A percentile compares a stretch with the other conserved stretches of the same genome.
Evolutionary conservation across 441 rosid genomes (phyloP).

Genomic region (Biscutella laevigata): DNA sequence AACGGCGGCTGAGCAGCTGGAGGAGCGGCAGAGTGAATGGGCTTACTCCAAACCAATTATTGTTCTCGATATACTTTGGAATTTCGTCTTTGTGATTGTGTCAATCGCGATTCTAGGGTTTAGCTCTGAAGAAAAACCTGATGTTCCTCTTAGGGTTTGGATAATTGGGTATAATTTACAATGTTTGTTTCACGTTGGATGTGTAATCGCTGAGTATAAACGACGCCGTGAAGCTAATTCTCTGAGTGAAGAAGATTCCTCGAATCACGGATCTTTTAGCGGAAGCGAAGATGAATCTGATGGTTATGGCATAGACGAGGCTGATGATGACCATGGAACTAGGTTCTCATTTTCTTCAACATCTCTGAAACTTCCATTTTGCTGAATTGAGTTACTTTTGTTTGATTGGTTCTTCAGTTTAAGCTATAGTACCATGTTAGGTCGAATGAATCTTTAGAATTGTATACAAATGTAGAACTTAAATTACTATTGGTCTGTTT

Average conservation of each 20-base stretch:
- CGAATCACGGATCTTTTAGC: conserved; percentile 26
- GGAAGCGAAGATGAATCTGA: conserved; percentile 39
- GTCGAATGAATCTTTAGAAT: background rate
- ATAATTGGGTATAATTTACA: conserved; percentile 41
- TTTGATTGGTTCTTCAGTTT: background rate
- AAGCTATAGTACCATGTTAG: background rate
- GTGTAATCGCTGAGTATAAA: conserved; percentile 39
- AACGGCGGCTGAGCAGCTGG: conserved; percentile 63
- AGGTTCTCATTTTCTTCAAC: conserved; percentile 27
- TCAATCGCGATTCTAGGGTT: conserved; percentile 34
- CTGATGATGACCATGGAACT: conserved; percentile 34
- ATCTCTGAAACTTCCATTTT: background rate
- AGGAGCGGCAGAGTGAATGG: conserved; percentile 59
- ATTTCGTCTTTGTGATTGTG: conserved; percentile 35
- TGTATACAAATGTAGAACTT: background rate
- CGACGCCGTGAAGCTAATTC: conserved; percentile 29
- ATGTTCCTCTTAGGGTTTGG: conserved; percentile 57
- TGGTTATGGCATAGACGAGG: conserved; percentile 33
- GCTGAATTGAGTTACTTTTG: background rate
- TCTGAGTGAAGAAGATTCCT: conserved; percentile 10
- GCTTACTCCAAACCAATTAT: conserved; percentile 52
- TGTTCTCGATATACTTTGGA: conserved; percentile 50
- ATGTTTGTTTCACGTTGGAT: conserved; percentile 47
- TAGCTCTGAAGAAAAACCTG: conserved; percentile 36
- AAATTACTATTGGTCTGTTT: too few relatives aligned